Evolutionary conservation across 805 yeast genomes (phyloP), one percentile per base, ranked within the genome.

Genomic region (Kazachstania kunashirensis): DNA sequence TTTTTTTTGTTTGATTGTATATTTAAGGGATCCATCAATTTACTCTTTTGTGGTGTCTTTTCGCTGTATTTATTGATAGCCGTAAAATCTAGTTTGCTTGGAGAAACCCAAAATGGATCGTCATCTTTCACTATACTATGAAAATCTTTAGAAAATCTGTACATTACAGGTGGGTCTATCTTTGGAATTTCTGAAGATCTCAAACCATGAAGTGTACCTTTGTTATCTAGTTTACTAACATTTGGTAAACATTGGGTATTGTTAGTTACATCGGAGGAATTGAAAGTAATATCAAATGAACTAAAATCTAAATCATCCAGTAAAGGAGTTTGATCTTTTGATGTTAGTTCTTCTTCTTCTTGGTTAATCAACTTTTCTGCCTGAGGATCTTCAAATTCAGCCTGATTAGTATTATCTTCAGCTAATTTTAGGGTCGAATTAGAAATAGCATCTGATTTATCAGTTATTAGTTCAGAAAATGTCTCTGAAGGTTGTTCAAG

Each of bases 31-130:
- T 19, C 29, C 10, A 15, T 5, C 11, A 20, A 17, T 13, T 8
- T 21, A 3, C 8, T 21, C 4, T 31, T 36, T 2, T 5, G 17
- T 12, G 39, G 27, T 10, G 28, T 20, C 25, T 31, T 27, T 3
- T 11, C 20, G 4, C 19, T 14, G 14, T 16, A 15, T 17, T 39
- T 48, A 18, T 42, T 46, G 12, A 45, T 14, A 30, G 50, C 52
- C 30, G 40, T 37, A 31, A 49, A 42, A 27, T 50, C 52, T 10
- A 57, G 33, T 37, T 57, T 56, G 31, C 55, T 52, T 5, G 62
- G 62, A 0, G 62, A 57, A 9, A 55, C 45, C 62, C 62, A 57
- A 16, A 57, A 48, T 4, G 60, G 57, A 23, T 55, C 61, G 15
- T 54, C 55, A 2, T 45, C 52, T 10, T 32, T 37, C 34, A 10